Evolutionary conservation across 495 filamentous ascomycete species (phyloP).

Genomic region (Bombardia bombarda): DNA sequence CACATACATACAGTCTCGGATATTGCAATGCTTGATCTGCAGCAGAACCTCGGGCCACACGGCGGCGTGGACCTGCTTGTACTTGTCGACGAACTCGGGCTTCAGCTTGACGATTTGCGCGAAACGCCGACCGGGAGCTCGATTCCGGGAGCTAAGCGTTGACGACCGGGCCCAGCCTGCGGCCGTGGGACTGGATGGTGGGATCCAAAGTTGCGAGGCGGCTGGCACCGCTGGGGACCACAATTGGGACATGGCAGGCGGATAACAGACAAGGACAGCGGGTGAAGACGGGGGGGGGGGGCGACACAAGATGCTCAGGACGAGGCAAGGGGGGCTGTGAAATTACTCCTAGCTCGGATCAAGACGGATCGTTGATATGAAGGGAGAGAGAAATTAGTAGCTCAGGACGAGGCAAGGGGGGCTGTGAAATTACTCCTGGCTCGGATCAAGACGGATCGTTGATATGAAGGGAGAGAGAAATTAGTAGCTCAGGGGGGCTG

Average conservation of each 20-base stretch:
- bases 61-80: slow-evolving; percentile 62
- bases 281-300: too few relatives aligned
- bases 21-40: slow-evolving; percentile 66
- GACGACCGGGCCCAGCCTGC: not conserved
- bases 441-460: too few relatives aligned
- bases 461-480: too few relatives aligned
- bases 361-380: too few relatives aligned
- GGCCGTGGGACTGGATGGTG: not conserved
- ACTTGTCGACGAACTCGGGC: slow-evolving; percentile 51
- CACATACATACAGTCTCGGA: slow-evolving; percentile 53
- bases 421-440: too few relatives aligned
- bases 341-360: too few relatives aligned
- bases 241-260: not conserved
- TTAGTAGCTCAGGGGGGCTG: too few relatives aligned
- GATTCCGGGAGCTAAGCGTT: not conserved
- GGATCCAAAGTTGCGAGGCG: not conserved
- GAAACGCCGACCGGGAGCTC: slow-evolving; percentile 41
- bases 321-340: too few relatives aligned
- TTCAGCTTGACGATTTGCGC: slow-evolving; percentile 67
- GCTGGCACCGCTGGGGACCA: slow-evolving; percentile 5
- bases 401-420: too few relatives aligned
- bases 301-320: too few relatives aligned
- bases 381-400: too few relatives aligned
- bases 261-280: too few relatives aligned
- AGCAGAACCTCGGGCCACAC: slow-evolving; percentile 69